Conservation (phyloP, 2,329 filamentous ascomycete species). For the Colletotrichum lentis region DNA sequence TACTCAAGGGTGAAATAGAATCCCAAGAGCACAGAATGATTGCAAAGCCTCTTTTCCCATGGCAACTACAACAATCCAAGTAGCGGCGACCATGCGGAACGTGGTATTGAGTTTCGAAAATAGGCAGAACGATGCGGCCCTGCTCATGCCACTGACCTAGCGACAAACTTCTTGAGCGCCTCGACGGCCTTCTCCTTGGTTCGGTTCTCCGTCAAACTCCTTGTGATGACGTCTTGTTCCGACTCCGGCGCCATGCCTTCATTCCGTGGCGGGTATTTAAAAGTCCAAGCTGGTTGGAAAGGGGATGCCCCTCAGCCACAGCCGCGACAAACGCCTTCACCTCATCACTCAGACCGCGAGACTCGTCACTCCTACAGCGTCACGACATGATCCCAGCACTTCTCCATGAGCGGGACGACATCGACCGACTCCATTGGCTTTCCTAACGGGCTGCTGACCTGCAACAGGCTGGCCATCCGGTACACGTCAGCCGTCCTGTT, state of each 20-base stretch:
- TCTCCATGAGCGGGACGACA: constrained; percentile 56
- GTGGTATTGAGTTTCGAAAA: not conserved
- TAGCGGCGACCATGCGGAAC: not conserved
- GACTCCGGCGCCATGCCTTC: constrained; percentile 68
- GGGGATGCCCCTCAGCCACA: constrained; percentile 66
- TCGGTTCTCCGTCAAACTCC: constrained; percentile 54
- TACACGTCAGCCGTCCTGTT: constrained; percentile 59
- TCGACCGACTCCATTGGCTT: constrained; percentile 71
- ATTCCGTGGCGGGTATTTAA: constrained; percentile 61
- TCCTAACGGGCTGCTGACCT: constrained; percentile 69
- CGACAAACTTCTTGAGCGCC: constrained; percentile 45
- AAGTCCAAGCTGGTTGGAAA: constrained; percentile 70
- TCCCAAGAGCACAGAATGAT: too few relatives aligned
- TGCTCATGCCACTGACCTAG: constrained; percentile 6
- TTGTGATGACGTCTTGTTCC: constrained; percentile 62
- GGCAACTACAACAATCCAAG: not conserved
- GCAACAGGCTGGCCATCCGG: constrained; percentile 68
- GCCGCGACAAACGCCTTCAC: constrained; percentile 59
- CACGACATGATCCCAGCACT: constrained; percentile 53
- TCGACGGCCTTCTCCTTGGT: constrained; percentile 50
- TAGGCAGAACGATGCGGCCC: not conserved
- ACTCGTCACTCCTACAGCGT: constrained; percentile 45
- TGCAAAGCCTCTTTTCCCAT: too few relatives aligned
- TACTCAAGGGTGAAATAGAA: too few relatives aligned
- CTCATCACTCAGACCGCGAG: constrained; percentile 50